Evolutionary conservation across 1,284 basidiomycete genomes (phyloP).

Genomic region (Austroboletus novae-zelandiae): DNA sequence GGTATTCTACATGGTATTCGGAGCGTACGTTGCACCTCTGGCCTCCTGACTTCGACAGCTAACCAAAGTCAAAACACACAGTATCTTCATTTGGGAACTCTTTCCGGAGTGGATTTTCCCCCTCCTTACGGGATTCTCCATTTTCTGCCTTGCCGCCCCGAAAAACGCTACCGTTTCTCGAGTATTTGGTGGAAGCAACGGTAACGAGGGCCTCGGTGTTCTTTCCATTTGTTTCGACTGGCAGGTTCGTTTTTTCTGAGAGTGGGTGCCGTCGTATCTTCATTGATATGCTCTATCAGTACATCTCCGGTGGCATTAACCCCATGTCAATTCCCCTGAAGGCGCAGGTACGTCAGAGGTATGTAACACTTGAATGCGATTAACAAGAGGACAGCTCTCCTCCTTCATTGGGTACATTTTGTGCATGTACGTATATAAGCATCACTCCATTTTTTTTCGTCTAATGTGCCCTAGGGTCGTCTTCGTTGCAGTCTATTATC

Average conservation of each 20-base stretch:
- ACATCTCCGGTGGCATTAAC: slow-evolving; percentile 41
- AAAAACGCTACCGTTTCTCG: slow-evolving; percentile 47
- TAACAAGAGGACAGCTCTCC: slow-evolving; percentile 33
- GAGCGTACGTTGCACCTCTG: slow-evolving; percentile 25
- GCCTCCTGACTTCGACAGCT: not conserved
- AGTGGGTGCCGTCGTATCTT: not conserved
- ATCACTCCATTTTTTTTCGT: not conserved
- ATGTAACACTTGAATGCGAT: accelerated
- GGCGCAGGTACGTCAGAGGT: slow-evolving; percentile 31
- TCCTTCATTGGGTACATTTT: slow-evolving; percentile 42
- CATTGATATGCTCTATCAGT: slow-evolving; percentile 30
- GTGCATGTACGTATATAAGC: slow-evolving; percentile 38
- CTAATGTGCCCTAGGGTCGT: slow-evolving; percentile 35
- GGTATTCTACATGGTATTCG: slow-evolving; percentile 52
- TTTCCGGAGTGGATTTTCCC: slow-evolving; percentile 54
- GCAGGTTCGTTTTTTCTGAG: slow-evolving; percentile 31
- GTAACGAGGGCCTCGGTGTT: slow-evolving; percentile 56
- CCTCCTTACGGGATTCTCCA: slow-evolving; percentile 47
- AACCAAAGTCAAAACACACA: slow-evolving; percentile 9
- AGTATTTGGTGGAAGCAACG: slow-evolving; percentile 59
- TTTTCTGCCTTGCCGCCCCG: slow-evolving; percentile 60
- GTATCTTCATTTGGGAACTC: slow-evolving; percentile 52
- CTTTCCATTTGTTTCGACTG: slow-evolving; percentile 57
- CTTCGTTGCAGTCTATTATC: slow-evolving; percentile 42
- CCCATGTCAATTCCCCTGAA: slow-evolving; percentile 46